Percentiles rank a stretch among this genome's conserved stretches.
Evolutionary conservation across 2,329 filamentous ascomycete species (phyloP).

Genomic region (Lecanicillium sp.): DNA sequence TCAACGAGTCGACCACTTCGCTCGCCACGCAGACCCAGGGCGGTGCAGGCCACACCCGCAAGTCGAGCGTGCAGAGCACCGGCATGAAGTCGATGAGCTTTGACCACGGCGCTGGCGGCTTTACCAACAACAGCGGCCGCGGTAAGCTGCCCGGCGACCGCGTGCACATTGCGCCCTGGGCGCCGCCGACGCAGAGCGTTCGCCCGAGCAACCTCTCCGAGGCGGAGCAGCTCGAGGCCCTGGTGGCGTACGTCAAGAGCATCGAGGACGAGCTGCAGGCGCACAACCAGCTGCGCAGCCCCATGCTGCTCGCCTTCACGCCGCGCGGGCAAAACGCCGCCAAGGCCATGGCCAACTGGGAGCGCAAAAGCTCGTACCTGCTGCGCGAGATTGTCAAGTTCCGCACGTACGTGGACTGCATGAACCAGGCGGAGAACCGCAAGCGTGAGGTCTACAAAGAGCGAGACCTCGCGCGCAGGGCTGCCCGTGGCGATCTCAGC

Average conservation of each 20-base stretch:
- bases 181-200: slow-evolving; percentile 83
- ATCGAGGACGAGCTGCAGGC: slow-evolving; percentile 79
- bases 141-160: slow-evolving; percentile 76
- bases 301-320: slow-evolving; percentile 86
- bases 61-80: slow-evolving; percentile 43
- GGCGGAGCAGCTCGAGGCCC: slow-evolving; percentile 68
- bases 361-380: slow-evolving; percentile 88
- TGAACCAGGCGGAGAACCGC: slow-evolving; percentile 63
- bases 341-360: slow-evolving; percentile 94
- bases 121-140: slow-evolving; percentile 43
- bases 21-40: slow-evolving; percentile 19
- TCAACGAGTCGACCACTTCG: slow-evolving; percentile 38
- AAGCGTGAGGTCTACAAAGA: slow-evolving; percentile 67
- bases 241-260: slow-evolving; percentile 73
- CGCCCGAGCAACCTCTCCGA: slow-evolving; percentile 74
- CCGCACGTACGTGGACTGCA: slow-evolving; percentile 83
- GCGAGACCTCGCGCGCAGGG: slow-evolving; percentile 45
- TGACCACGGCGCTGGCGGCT: slow-evolving; percentile 51
- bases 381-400: slow-evolving; percentile 95
- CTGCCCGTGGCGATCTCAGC: slow-evolving; percentile 40
- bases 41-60: slow-evolving; percentile 33
- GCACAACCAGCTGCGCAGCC: slow-evolving; percentile 81
- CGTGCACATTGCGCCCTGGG: slow-evolving; percentile 80
- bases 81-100: slow-evolving; percentile 51
- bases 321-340: slow-evolving; percentile 72